phyloP scores from a whole-genome alignment of 768 basidiomycete species.

The Atractiella rhizophila region DNA sequence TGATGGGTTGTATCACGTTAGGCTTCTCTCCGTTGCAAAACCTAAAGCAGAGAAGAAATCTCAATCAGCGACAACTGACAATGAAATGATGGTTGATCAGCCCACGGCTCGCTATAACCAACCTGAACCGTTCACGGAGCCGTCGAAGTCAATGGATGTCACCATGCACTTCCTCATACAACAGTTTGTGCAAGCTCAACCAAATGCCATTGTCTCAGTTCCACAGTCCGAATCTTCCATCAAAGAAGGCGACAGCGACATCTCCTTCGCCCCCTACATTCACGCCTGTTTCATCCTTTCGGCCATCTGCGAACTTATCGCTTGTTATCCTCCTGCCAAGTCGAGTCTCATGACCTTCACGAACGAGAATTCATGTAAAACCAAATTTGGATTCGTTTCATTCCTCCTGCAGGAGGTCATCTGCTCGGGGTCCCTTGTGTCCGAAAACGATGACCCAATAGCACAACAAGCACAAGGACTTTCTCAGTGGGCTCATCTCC shows the following conservation, averaged over 20 bases:
- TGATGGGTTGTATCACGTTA: too few species aligned
- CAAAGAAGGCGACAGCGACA: background rate
- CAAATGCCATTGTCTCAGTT: background rate
- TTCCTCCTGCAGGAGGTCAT: slow-evolving; percentile 64
- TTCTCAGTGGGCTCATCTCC: slow-evolving; percentile 31
- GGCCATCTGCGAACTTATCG: slow-evolving; percentile 66
- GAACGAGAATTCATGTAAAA: slow-evolving; percentile 32
- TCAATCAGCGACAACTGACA: slow-evolving; percentile 10
- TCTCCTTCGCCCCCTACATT: background rate
- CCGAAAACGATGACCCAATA: too few species aligned
- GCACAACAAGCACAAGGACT: too few species aligned
- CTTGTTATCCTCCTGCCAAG: slow-evolving; percentile 83
- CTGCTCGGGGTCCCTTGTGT: slow-evolving; percentile 40
- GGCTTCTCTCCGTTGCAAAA: too few species aligned
- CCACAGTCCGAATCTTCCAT: background rate
- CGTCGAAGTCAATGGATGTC: slow-evolving; percentile 15
- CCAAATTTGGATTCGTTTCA: slow-evolving; percentile 40
- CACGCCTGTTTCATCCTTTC: slow-evolving; percentile 48
- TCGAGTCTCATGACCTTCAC: slow-evolving; percentile 56
- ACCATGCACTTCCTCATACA: slow-evolving; percentile 38
- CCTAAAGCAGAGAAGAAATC: too few species aligned
- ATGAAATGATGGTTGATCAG: too few species aligned
- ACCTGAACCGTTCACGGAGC: slow-evolving; percentile 18
- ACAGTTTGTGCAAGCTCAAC: slow-evolving; percentile 31
- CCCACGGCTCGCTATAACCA: too few species aligned